Base-by-base conservation (phyloP, 2,329 filamentous ascomycete species). In the Beauveria caledonica region DNA sequence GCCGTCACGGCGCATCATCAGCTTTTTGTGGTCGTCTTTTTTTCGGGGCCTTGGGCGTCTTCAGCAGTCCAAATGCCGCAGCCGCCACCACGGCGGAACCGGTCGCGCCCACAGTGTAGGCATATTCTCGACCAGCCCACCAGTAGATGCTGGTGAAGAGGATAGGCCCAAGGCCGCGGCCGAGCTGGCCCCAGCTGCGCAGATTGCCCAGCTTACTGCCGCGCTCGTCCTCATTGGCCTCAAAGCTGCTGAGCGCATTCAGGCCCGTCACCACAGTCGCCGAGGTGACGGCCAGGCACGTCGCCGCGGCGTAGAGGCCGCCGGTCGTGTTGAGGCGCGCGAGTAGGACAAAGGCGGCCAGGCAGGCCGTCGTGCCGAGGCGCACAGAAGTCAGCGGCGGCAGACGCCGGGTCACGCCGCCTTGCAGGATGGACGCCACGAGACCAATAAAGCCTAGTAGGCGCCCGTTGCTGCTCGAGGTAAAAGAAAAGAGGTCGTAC, bases 111-210 rank as follows among this genome's bases (percentile, higher is more conserved):
- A 91, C 80, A 1, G 79, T 80, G 73, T 97, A 99, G 2, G 94
- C 94, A 11, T 86, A 81, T 70, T 95, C 88, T 51, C 94, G 80
- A 0, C 94, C 94, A 7, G 91, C 92, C 94, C 94, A 99, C 94
- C 94, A 99, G 76, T 99, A 99, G 60, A 99, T 79, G 53, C 90
- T 91, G 63, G 94, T 97, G 71, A 99, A 99, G 40, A 96, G 76
- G 5, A 99, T 73, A 0, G 94, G 94, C 0, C 94, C 94, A 11
- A 96, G 73, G 0, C 92, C 91, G 39, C 94, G 83, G 3, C 94
- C 94, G 4, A 92, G 82, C 78, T 99, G 94, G 6, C 94, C 93
- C 86, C 80, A 86, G 66, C 81, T 85, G 29, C 94, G 81, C 66
- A 97, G 81, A 61, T 90, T 87, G 3, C 94, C 94, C 56, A 99